phyloP scores from a whole-genome alignment of 2,329 filamentous ascomycete genomes.

The Trichoderma aggressivum region DNA sequence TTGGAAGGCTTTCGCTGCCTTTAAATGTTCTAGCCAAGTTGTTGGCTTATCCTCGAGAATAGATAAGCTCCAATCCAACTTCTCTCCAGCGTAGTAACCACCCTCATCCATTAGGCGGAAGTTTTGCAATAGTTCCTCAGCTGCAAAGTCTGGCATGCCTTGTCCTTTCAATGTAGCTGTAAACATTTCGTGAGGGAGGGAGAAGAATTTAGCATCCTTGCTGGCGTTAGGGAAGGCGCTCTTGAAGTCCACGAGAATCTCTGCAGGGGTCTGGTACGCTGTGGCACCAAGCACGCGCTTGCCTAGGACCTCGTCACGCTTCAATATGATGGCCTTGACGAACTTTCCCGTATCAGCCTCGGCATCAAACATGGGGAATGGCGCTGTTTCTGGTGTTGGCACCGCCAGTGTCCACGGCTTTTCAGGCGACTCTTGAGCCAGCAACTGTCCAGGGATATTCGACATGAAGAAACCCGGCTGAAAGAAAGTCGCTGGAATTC shows the following conservation, averaged over 20 bases:
- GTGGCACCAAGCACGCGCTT: not conserved
- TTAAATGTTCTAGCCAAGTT: not conserved
- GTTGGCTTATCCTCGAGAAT: not conserved
- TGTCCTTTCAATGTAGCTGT: not conserved
- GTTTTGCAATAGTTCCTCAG: not conserved
- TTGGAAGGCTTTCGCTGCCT: not conserved
- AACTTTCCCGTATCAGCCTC: not conserved
- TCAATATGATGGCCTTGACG: not conserved
- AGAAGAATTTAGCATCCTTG: not conserved
- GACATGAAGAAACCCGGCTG: not conserved
- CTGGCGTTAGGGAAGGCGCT: not conserved
- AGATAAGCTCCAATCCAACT: not conserved
- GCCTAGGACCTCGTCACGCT: not conserved
- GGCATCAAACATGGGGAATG: not conserved
- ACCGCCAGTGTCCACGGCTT: not conserved
- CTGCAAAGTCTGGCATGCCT: not conserved
- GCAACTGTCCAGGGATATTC: not conserved
- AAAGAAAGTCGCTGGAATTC: not conserved
- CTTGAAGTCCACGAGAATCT: not conserved
- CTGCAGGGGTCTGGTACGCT: not conserved
- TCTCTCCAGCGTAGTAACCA: not conserved
- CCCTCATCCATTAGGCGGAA: too few species aligned
- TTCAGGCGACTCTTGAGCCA: not conserved
- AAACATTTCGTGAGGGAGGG: not conserved
- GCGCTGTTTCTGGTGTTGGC: not conserved